Evolutionary conservation across 306 rosid species (phyloP), one percentile per base, ranked within the genome.

Genomic region (Carpinus fangiana): DNA sequence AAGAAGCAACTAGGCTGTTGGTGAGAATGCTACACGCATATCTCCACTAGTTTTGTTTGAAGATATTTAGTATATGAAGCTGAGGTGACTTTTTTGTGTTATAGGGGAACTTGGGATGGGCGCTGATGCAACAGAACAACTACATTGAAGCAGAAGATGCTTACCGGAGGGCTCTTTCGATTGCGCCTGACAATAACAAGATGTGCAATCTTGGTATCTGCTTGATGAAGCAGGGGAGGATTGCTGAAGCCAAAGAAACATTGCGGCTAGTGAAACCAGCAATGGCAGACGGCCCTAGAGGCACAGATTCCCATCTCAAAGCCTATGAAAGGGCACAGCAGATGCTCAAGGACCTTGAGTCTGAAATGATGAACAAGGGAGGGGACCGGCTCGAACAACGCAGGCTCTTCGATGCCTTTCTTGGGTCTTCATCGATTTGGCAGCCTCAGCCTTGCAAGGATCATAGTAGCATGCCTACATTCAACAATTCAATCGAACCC

Each of bases 291-390:
- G 99, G 99, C 10, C 98, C 99, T n/a, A 89, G 99, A 90, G 99
- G 99, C 66, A 91, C 97, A 13, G 99, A 96, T 77, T 96, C 99
- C 54, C 99, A 96, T 69, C 86, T 96, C 79, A 96, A 96, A 77
- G 99, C 99, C 86, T 96, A 96, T 80, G 99, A 96, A 76, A 91
- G 99, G 78, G 99, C 99, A 20, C 99, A 96, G 74, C 98, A 96
- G 70, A 96, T 96, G 99, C 98, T 96, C 76, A 83, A 85, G 68
- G 99, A 96, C 75, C 96, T 96, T 1, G 92, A 93, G 23, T 93
- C 98, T 2, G 99, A 93, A 66, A 88, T 82, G 93, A 88, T 96
- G 96, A 93, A 79, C 59, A 85, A 83, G 13, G 89, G 97, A 12
- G 93, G 88, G 0, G 99, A 96, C 76, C 83, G 97, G 51, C 50